Conservation (phyloP, 345 rosid genomes). For the Hypericum androsaemum region DNA sequence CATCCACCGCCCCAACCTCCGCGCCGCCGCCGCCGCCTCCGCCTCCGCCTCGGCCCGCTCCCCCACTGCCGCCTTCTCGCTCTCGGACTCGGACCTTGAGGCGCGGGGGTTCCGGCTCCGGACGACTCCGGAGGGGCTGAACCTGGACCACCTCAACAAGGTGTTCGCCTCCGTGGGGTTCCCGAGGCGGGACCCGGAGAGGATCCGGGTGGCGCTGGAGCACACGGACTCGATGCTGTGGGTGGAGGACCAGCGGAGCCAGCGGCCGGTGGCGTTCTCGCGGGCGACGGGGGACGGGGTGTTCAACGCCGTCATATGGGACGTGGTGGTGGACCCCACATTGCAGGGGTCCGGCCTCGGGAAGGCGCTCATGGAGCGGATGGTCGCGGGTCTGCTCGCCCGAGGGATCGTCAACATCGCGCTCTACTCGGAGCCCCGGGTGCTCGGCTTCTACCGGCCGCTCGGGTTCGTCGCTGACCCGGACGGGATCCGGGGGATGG, state of each 20-base stretch:
- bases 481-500: conserved; percentile 91
- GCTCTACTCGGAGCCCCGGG: conserved; percentile 79
- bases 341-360: conserved; percentile 79
- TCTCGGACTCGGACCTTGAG: conserved; percentile 54
- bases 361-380: conserved; percentile 77
- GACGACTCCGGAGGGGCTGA: conserved; percentile 43
- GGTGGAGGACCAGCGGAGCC: conserved; percentile 50
- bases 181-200: conserved; percentile 72
- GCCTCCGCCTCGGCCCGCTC: conserved; percentile 8
- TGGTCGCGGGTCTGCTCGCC: conserved; percentile 44
- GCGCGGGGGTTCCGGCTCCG: conserved; percentile 69
- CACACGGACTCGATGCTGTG: conserved; percentile 64
- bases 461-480: conserved; percentile 87
- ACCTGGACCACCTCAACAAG: conserved; percentile 64
- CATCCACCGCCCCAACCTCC: conserved; percentile 4
- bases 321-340: conserved; percentile 88
- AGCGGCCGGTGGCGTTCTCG: conserved; percentile 74
- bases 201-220: conserved; percentile 56
- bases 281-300: conserved; percentile 88
- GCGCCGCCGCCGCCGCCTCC: conserved; percentile 14
- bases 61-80: conserved; percentile 30
- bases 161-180: conserved; percentile 83
- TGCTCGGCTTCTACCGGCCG: conserved; percentile 85
- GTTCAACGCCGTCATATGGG: conserved; percentile 94
- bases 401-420: conserved; percentile 68